Percentiles rank a stretch among this genome's conserved stretches.
Conservation (phyloP, 2,329 filamentous ascomycete genomes). For the Aspergillus oerlinghausenensis region DNA sequence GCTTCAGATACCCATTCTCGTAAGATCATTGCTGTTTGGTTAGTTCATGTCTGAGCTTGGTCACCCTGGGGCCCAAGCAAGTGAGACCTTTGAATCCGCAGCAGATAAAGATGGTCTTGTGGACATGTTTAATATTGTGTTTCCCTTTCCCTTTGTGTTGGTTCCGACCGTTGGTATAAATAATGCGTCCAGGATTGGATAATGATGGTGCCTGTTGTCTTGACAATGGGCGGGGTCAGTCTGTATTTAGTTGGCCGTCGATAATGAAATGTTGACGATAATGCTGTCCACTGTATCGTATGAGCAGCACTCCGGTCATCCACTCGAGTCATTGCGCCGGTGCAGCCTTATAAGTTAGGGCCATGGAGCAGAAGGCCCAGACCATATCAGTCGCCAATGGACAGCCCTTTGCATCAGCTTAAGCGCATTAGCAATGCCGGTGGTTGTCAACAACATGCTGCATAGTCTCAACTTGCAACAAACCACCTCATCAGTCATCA, state of each 20-base stretch:
- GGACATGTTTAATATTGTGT: conserved; percentile 6
- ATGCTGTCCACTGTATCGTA: neutral
- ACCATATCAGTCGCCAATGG: neutral
- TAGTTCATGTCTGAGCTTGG: neutral
- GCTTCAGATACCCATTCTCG: conserved; percentile 31
- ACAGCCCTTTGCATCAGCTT: neutral
- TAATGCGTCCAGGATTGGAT: conserved; percentile 1
- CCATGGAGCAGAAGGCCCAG: neutral
- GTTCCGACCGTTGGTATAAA: conserved; percentile 1
- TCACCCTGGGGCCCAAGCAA: neutral
- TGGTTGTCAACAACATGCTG: neutral
- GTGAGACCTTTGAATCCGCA: neutral
- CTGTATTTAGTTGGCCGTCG: conserved; percentile 3
- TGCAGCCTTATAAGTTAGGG: conserved; percentile 2
- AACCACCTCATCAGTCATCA: too few relatives aligned
- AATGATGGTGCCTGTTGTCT: conserved; percentile 7
- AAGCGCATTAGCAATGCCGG: neutral
- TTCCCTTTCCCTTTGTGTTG: conserved; percentile 1
- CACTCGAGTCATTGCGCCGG: neutral
- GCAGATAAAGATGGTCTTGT: conserved; percentile 9
- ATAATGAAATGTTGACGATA: neutral
- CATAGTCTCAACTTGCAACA: neutral
- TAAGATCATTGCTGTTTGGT: conserved; percentile 16
- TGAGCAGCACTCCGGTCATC: too few relatives aligned
- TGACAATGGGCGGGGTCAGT: conserved; percentile 1